Base-by-base conservation (phyloP, 164 flowering plant species). In the Vitis riparia region DNA sequence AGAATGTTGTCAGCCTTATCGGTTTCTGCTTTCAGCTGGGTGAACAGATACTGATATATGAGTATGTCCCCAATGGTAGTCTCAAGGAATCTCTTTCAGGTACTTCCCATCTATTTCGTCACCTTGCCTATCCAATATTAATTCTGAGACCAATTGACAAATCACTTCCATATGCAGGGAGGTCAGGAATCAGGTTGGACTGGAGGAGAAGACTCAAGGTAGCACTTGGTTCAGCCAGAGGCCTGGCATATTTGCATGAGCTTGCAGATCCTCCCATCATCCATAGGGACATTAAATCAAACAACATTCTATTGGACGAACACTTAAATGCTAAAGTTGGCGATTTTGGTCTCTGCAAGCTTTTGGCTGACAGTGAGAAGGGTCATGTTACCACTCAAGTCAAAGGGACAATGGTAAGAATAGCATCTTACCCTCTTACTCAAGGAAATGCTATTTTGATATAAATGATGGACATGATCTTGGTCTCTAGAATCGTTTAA, bases 11-110 rank as follows among this genome's bases (percentile, higher is more conserved):
- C 51, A 61, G 81, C 70, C 85, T 88, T 27, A 59, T 81, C 5
- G 91, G 91, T 16, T 88, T 85, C 62, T 85, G 89, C 67, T 84
- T 79, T 29, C 88, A 88, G 9, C 80, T 80, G 57, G 85, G 81
- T n/a, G 91, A 88, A 72, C 88, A 85, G 67, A 84, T 88, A 82
- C 80, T 87, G 71, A 77, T 87, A 7, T 87, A 87, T 63, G 91
- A 87, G 73, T 87, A 65, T 58, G 60, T 86, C 47, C 78, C 85
- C 9, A 87, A 84, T 66, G 91, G 89, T 12, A 81, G 81, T 55
- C 65, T 87, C 8, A 73, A 56, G 44, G 87, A 84, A 0, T 75
- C 72, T 73, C 78, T 88, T 52, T 75, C 86, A 78, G 87, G 89
- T 85, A 82, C 12, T 8, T 51, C 15, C 30, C 30, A 14, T 66